A percentile compares a stretch with the other conserved stretches of the same genome.
Evolutionary conservation across 179 eudicot species (phyloP).

Genomic region (Gypsophila paniculata): DNA sequence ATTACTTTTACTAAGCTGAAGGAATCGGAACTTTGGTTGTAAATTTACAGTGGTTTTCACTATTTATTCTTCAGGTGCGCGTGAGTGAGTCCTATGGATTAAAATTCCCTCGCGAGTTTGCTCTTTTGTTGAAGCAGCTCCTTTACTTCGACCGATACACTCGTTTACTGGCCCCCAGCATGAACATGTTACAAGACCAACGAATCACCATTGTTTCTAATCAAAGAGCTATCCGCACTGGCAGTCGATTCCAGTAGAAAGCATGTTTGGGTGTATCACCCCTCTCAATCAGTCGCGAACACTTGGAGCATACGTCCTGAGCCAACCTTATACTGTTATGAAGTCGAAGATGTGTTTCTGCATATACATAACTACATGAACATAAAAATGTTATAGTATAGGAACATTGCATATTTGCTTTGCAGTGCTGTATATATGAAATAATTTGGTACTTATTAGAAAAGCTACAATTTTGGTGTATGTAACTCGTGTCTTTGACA

Average conservation of each 20-base stretch:
- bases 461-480: neutral
- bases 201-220: constrained; percentile 72
- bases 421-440: neutral
- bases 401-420: constrained; percentile 8
- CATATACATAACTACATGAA: neutral
- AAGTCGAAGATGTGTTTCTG: constrained; percentile 1
- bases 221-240: constrained; percentile 27
- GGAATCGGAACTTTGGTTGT: neutral
- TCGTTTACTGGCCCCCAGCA: constrained; percentile 84
- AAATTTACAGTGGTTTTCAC: neutral
- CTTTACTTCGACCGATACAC: constrained; percentile 95
- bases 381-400: neutral
- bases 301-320: neutral
- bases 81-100: constrained; percentile 96
- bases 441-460: neutral
- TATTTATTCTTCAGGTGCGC: constrained; percentile 51
- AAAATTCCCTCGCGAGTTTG: constrained; percentile 91
- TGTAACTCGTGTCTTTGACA: too few species aligned
- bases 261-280: neutral
- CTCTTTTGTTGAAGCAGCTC: constrained; percentile 93
- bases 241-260: constrained; percentile 23
- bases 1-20: neutral
- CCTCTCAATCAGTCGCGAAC: neutral
- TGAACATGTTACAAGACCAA: constrained; percentile 93
- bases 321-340: neutral